These are phyloP conservation scores for Amylocarpus encephaloides DNA, from an alignment of 2,329 filamentous ascomycete species.

Conservation along the genomic window DNA sequence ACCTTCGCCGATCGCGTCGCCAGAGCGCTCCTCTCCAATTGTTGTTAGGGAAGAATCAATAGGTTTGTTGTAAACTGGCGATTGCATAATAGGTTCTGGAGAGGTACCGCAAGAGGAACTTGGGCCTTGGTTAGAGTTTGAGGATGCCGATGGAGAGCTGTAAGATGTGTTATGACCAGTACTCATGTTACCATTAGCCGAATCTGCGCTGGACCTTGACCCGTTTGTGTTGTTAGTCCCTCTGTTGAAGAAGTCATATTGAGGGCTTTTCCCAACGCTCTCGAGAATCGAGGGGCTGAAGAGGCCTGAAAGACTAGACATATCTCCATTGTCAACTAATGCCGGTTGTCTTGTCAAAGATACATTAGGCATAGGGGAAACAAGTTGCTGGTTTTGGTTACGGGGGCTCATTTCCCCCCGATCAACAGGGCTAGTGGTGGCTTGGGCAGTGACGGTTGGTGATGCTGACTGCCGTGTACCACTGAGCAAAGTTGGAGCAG, in stretches of 20 bases:
- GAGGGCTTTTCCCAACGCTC: slow-evolving; percentile 37
- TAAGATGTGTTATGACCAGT: slow-evolving; percentile 46
- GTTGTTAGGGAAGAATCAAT: slow-evolving; percentile 54
- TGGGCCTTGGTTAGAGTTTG: slow-evolving; percentile 52
- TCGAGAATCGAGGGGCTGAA: slow-evolving; percentile 52
- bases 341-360: slow-evolving; percentile 20
- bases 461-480: slow-evolving; percentile 20
- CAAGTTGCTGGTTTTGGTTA: slow-evolving; percentile 18
- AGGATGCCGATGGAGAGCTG: slow-evolving; percentile 59
- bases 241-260: slow-evolving; percentile 37
- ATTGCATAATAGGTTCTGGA: slow-evolving; percentile 68
- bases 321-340: slow-evolving; percentile 31
- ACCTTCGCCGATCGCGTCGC: slow-evolving; percentile 36
- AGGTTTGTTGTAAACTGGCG: slow-evolving; percentile 55
- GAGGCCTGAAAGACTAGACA: slow-evolving; percentile 50
- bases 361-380: slow-evolving; percentile 30
- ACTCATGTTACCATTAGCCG: slow-evolving; percentile 24
- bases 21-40: slow-evolving; percentile 58
- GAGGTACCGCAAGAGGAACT: slow-evolving; percentile 70
- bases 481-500: slow-evolving; percentile 23
- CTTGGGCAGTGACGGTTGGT: slow-evolving; percentile 15
- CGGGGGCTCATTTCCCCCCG: slow-evolving; percentile 23
- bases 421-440: slow-evolving; percentile 20
- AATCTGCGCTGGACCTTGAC: slow-evolving; percentile 37
- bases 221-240: slow-evolving; percentile 39